Evolutionary conservation across 208 protist species (phyloP).

Genomic region (Chromosphaera perkinsii): DNA sequence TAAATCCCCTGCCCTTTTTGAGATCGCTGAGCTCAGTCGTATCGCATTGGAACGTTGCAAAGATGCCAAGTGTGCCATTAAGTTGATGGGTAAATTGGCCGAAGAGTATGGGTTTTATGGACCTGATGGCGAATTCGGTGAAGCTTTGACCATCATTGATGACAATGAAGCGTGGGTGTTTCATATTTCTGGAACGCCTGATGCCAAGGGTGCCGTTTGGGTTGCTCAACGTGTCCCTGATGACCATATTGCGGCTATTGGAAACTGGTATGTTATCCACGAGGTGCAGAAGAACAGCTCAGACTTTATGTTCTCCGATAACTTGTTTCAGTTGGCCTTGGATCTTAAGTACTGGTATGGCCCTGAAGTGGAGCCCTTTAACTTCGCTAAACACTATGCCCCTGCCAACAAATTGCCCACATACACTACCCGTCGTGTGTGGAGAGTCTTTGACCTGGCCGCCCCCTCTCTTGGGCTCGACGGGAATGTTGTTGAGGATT

Average conservation of each 20-base stretch:
- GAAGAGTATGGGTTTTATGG: conserved; percentile 44
- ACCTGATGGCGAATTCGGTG: conserved; percentile 11
- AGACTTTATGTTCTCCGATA: conserved; percentile 31
- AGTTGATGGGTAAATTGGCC: conserved; percentile 42
- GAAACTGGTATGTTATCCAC: conserved; percentile 42
- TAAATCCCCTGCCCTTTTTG: conserved; percentile 25
- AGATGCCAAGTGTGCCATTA: conserved; percentile 27
- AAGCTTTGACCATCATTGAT: conserved; percentile 32
- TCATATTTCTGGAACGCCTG: conserved; percentile 29
- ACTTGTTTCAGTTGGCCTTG: conserved; percentile 17
- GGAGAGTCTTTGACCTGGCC: conserved; percentile 35
- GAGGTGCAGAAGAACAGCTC: conserved; percentile 21
- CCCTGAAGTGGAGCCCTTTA: conserved; percentile 10
- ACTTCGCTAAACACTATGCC: conserved; percentile 38
- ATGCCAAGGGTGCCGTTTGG: conserved; percentile 34
- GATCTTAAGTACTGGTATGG: conserved; percentile 18
- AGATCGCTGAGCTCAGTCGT: conserved; percentile 27
- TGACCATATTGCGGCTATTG: conserved; percentile 34
- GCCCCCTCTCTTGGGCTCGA: conserved; percentile 28
- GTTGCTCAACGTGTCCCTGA: conserved; percentile 43
- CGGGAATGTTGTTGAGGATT: not conserved
- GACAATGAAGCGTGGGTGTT: conserved; percentile 36
- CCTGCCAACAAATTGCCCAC: conserved; percentile 12
- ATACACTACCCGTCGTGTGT: conserved; percentile 41
- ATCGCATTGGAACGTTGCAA: conserved; percentile 34